phyloP scores from a whole-genome alignment of 192 early-diverging fungal species.

The Allomyces macrogynus region DNA sequence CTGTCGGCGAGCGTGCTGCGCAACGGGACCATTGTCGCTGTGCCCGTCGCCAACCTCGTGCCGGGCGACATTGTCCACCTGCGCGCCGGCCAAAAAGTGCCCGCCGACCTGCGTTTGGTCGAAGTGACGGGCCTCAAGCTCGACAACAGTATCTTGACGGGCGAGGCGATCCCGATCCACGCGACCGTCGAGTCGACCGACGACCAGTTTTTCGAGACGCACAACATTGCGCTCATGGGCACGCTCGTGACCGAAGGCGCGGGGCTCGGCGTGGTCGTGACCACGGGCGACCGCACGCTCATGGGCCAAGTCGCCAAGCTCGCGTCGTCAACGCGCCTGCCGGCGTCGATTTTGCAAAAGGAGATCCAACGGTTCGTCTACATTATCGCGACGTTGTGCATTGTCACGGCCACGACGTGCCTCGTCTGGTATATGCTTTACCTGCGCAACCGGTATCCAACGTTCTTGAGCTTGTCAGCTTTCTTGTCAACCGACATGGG shows the following conservation, averaged over 20 bases:
- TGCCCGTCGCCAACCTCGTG: conserved; percentile 39
- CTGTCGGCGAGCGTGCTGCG: conserved; percentile 43
- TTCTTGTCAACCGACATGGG: conserved; percentile 34
- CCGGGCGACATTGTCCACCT: conserved; percentile 55
- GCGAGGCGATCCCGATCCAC: conserved; percentile 43
- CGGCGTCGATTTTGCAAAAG: conserved; percentile 30
- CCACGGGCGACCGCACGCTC: conserved; percentile 53
- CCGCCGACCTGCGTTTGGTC: conserved; percentile 54
- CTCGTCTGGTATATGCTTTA: conserved; percentile 29
- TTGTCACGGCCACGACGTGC: conserved; percentile 23
- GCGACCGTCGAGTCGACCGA: conserved; percentile 41
- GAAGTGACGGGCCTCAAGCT: conserved; percentile 41
- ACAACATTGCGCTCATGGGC: conserved; percentile 63
- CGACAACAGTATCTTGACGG: conserved; percentile 62
- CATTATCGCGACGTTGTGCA: conserved; percentile 37
- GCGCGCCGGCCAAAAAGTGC: conserved; percentile 44
- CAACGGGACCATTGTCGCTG: conserved; percentile 23
- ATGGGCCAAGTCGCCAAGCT: conserved; percentile 55
- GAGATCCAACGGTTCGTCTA: conserved; percentile 46
- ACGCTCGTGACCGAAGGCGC: conserved; percentile 49
- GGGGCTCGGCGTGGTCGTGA: conserved; percentile 49
- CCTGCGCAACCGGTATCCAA: conserved; percentile 30
- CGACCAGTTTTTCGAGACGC: conserved; percentile 52
- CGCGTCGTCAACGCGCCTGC: conserved; percentile 15
- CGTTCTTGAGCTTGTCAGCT: conserved; percentile 27